A percentile compares a stretch with the other conserved stretches of the same genome.
These are phyloP conservation scores for Eucalyptus polybractea DNA, from an alignment of 345 rosid species.

Conservation along the genomic window DNA sequence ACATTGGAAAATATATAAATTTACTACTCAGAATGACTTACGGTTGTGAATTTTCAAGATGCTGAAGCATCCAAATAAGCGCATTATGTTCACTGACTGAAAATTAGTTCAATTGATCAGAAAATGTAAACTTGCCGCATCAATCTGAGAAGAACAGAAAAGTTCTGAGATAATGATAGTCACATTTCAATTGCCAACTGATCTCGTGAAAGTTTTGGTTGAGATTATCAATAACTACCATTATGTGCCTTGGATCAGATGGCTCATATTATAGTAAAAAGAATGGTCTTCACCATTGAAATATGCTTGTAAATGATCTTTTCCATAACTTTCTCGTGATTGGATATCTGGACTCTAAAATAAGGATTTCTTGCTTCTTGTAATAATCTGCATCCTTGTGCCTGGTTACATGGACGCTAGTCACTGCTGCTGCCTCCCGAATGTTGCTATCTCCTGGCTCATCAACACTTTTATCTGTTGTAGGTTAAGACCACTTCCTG, in stretches of 20 bases:
- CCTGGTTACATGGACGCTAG: not conserved
- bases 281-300: not conserved
- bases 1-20: not conserved
- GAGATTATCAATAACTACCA: not conserved
- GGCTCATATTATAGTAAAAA: not conserved
- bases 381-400: not conserved
- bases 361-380: not conserved
- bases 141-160: not conserved
- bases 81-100: not conserved
- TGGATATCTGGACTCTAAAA: not conserved
- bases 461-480: not conserved
- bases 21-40: not conserved
- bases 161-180: not conserved
- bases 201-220: not conserved
- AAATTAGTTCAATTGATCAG: not conserved
- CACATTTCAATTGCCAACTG: not conserved
- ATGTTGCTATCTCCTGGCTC: not conserved
- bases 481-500: not conserved
- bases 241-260: not conserved
- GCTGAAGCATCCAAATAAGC: not conserved
- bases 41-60: not conserved
- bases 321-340: not conserved
- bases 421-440: not conserved
- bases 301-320: not conserved
- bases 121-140: not conserved